phyloP scores from a whole-genome alignment of 2,329 filamentous ascomycete genomes.

The Fusarium torreyae region DNA sequence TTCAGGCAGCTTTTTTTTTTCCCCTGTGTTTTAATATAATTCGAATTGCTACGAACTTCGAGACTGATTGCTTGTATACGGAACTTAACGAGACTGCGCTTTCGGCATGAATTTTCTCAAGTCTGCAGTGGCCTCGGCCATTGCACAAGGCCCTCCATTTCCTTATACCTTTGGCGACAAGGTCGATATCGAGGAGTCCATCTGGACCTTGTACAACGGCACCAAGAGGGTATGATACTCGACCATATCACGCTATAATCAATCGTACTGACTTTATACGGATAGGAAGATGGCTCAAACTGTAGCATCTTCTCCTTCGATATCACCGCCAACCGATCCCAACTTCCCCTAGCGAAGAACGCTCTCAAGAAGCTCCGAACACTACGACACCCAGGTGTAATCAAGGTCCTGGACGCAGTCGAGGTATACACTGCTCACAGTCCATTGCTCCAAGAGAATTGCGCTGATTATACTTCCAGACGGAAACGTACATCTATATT shows the following conservation, averaged over 20 bases:
- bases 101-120: constrained; percentile 93
- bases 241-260: background rate
- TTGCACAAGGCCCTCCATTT: constrained; percentile 93
- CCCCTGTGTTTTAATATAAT: constrained; percentile 4
- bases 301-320: constrained; percentile 99
- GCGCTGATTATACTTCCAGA: constrained; percentile 66
- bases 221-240: constrained; percentile 82
- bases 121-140: constrained; percentile 95
- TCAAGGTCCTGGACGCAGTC: constrained; percentile 94
- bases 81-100: background rate
- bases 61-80: background rate
- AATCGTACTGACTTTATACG: background rate
- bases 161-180: constrained; percentile 94
- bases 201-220: constrained; percentile 97
- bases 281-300: constrained; percentile 89
- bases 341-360: constrained; percentile 90
- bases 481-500: constrained; percentile 95
- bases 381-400: constrained; percentile 91
- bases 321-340: constrained; percentile 82
- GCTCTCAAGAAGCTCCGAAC: constrained; percentile 94
- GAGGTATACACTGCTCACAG: constrained; percentile 71
- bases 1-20: constrained; percentile 14
- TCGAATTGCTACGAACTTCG: background rate
- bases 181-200: constrained; percentile 91
- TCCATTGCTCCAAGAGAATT: background rate